These are phyloP conservation scores for Wallacemonas sp. DNA, from an alignment of 208 protist species.

Conservation along the genomic window DNA sequence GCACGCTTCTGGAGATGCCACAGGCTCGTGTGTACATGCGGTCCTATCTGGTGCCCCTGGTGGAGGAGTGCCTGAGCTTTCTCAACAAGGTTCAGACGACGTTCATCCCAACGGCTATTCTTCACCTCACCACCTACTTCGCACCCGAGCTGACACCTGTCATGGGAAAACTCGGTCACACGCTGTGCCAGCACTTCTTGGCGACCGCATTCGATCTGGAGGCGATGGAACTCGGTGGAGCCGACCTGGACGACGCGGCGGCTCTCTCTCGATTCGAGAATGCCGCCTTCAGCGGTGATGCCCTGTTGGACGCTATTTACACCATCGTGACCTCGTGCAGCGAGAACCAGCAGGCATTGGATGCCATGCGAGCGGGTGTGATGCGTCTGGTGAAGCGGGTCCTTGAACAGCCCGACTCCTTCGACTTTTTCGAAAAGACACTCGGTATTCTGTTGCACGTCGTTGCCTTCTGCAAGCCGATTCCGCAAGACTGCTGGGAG, in stretches of 20 bases:
- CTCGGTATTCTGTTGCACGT: constrained; percentile 72
- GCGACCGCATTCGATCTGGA: constrained; percentile 76
- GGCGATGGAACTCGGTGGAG: constrained; percentile 23
- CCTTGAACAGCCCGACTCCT: constrained; percentile 68
- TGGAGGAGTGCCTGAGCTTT: constrained; percentile 84
- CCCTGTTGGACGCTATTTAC: constrained; percentile 70
- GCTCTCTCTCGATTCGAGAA: constrained; percentile 45
- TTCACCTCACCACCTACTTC: constrained; percentile 88
- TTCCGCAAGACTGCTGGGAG: constrained; percentile 66
- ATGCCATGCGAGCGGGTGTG: constrained; percentile 57
- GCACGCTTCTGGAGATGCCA: constrained; percentile 85
- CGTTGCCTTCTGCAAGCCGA: constrained; percentile 61
- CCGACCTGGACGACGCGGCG: constrained; percentile 24
- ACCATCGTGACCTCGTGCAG: constrained; percentile 67
- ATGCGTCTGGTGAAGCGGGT: constrained; percentile 55
- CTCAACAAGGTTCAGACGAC: constrained; percentile 83
- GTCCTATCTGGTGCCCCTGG: constrained; percentile 65
- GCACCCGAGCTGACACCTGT: constrained; percentile 76
- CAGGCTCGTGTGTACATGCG: constrained; percentile 61
- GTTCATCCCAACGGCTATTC: constrained; percentile 76
- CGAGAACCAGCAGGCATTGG: constrained; percentile 48
- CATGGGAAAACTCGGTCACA: constrained; percentile 69
- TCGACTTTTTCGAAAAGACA: constrained; percentile 85
- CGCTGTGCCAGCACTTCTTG: constrained; percentile 78
- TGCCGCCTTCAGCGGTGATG: constrained; percentile 69